Evolutionary conservation across 2,329 filamentous ascomycete species (phyloP).

Genomic region (Trichoderma semiorbis): DNA sequence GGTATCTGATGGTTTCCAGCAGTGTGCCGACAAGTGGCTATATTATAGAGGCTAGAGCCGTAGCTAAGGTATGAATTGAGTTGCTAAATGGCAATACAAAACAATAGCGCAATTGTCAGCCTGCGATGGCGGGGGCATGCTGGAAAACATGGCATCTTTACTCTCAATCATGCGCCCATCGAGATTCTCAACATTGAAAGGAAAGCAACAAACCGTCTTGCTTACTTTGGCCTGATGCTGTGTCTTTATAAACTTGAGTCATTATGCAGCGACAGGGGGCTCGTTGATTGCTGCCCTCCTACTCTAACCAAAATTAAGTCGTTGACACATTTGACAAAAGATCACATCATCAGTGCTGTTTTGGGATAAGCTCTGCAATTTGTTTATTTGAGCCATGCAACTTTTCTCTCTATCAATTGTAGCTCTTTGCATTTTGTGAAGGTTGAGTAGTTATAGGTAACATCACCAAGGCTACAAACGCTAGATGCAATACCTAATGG

Average conservation of each 20-base stretch:
- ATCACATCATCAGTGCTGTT: neutral
- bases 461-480: neutral
- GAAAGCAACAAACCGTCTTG: neutral
- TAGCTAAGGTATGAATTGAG: neutral
- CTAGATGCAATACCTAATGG: neutral
- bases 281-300: neutral
- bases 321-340: neutral
- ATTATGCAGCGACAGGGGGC: neutral
- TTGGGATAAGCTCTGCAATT: neutral
- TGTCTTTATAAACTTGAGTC: neutral
- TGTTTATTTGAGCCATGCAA: neutral
- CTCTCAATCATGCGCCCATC: neutral
- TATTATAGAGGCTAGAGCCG: neutral
- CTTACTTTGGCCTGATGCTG: neutral
- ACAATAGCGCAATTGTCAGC: neutral
- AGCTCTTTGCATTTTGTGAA: neutral
- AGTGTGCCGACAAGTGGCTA: neutral
- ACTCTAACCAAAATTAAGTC: neutral
- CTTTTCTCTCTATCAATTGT: neutral
- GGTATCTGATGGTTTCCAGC: neutral
- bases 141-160: neutral
- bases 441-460: neutral
- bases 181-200: neutral
- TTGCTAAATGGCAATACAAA: neutral
- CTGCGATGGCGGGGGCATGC: neutral